Conservation (phyloP, 306 rosid genomes). For the Quercus alba region DNA sequence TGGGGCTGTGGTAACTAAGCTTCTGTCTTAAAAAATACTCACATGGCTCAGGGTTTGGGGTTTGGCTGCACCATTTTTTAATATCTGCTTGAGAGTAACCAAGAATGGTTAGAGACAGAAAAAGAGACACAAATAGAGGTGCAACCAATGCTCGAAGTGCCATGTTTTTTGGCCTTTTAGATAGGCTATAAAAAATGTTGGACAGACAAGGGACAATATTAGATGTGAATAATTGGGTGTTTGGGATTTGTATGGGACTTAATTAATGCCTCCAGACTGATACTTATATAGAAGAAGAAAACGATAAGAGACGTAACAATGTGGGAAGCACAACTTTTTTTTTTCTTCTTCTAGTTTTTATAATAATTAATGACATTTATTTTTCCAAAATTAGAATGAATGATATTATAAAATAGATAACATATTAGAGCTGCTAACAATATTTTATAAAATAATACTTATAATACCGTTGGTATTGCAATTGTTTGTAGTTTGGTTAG, state of each 20-base stretch:
- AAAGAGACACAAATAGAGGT: constrained; percentile 16
- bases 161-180: background rate
- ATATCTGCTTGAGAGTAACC: constrained; percentile 32
- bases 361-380: background rate
- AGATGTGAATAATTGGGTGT: background rate
- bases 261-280: background rate
- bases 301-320: background rate
- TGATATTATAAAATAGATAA: too few species aligned
- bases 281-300: background rate
- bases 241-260: background rate
- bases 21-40: constrained; percentile 48
- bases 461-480: background rate
- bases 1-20: constrained; percentile 19
- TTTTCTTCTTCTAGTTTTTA: background rate
- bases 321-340: too few species aligned
- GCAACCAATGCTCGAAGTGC: background rate
- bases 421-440: background rate
- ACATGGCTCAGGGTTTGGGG: constrained; percentile 74
- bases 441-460: background rate
- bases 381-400: background rate
- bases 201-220: constrained; percentile 3
- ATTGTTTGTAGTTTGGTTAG: background rate
- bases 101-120: constrained; percentile 16
- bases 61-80: constrained; percentile 73
- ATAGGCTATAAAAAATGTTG: background rate